These are phyloP conservation scores for Volvox africanus DNA, from an alignment of 139 green algal genomes.

Conservation along the genomic window DNA sequence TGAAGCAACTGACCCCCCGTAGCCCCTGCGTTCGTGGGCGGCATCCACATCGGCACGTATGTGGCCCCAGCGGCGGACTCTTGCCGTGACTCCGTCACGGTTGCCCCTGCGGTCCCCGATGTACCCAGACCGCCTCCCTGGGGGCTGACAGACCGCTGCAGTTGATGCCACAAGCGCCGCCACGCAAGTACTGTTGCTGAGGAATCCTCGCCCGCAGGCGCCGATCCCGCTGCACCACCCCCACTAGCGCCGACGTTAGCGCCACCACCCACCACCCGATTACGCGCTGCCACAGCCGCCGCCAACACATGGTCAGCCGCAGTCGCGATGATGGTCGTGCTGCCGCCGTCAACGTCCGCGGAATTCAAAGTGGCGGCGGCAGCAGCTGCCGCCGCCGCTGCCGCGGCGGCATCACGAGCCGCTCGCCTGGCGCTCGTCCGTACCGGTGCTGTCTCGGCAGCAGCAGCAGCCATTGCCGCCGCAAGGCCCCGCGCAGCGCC, in stretches of 20 bases:
- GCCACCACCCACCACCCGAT: background rate
- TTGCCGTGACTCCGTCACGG: background rate
- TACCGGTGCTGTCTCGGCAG: background rate
- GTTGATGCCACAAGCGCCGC: constrained; percentile 4
- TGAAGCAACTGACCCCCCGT: background rate
- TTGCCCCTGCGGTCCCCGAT: background rate
- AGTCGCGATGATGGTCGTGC: background rate
- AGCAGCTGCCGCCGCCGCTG: background rate
- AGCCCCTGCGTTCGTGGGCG: background rate
- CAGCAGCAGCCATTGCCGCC: background rate
- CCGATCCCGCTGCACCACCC: background rate
- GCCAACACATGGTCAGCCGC: background rate
- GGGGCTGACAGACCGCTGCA: background rate
- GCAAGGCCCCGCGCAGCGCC: background rate
- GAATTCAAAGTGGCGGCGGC: background rate
- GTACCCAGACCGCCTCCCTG: background rate
- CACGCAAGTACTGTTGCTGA: background rate
- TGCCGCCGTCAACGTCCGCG: background rate
- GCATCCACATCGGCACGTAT: background rate
- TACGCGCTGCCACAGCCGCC: background rate
- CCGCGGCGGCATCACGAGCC: background rate
- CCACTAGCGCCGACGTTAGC: background rate
- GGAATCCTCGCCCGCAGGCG: background rate
- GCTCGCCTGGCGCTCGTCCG: constrained; percentile 12
- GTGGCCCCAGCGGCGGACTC: background rate